Conservation (phyloP, 148 eudicot genomes). For the Camellia granthamiana region DNA sequence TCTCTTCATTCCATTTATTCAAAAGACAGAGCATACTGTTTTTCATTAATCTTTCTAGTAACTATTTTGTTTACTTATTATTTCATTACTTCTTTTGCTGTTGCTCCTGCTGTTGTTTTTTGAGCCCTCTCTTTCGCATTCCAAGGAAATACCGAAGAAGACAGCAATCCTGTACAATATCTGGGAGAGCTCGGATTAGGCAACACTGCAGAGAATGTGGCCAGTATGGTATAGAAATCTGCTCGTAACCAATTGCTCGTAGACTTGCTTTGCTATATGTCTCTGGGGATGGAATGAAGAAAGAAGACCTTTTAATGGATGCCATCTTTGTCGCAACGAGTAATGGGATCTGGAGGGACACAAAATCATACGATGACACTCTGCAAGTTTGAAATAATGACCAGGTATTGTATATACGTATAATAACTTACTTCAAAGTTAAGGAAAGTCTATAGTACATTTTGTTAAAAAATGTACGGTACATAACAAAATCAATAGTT, state of each 20-base stretch:
- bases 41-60: too few relatives aligned
- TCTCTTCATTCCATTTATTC: too few relatives aligned
- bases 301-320: conserved; percentile 55
- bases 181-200: conserved; percentile 38
- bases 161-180: conserved; percentile 37
- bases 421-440: too few relatives aligned
- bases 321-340: conserved; percentile 75
- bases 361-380: not conserved
- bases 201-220: conserved; percentile 53
- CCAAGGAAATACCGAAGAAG: conserved; percentile 40
- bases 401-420: too few relatives aligned
- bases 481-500: too few relatives aligned
- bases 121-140: conserved; percentile 48
- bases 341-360: conserved; percentile 50
- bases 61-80: too few relatives aligned
- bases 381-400: not conserved
- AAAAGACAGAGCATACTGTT: too few relatives aligned
- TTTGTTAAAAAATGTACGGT: too few relatives aligned
- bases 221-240: conserved; percentile 65
- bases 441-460: too few relatives aligned
- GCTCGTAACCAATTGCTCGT: conserved; percentile 55
- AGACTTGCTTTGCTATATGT: conserved; percentile 53
- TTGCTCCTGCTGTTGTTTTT: conserved; percentile 24
- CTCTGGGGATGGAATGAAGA: conserved; percentile 62
- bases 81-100: conserved; percentile 23